Percentiles rank a stretch among this genome's conserved stretches.
These are phyloP conservation scores for Ceratobasidium sp. DNA, from an alignment of 1,284 basidiomycete genomes.

Conservation along the genomic window DNA sequence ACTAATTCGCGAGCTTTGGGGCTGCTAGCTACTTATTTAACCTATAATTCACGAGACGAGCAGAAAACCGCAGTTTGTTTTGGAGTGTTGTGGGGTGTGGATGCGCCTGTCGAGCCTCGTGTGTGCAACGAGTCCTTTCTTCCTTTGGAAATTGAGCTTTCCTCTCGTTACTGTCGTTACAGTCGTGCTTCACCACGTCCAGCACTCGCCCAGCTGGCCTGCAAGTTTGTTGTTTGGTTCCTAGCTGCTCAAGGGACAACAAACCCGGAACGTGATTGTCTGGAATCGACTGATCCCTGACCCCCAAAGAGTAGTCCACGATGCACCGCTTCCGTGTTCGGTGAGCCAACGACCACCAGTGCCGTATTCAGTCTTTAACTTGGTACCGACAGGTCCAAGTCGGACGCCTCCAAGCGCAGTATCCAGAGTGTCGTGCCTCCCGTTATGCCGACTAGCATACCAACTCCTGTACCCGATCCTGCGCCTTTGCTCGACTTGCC, in stretches of 20 bases:
- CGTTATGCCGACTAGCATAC: constrained; percentile 41
- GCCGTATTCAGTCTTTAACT: not conserved
- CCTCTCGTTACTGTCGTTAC: constrained; percentile 8
- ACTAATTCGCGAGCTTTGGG: constrained; percentile 8
- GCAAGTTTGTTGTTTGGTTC: constrained; percentile 4
- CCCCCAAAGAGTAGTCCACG: too few relatives aligned
- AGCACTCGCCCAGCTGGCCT: constrained; percentile 2
- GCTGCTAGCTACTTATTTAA: not conserved
- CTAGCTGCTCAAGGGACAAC: not conserved
- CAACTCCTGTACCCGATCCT: constrained; percentile 47
- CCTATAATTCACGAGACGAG: not conserved
- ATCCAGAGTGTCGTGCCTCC: not conserved
- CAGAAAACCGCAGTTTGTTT: not conserved
- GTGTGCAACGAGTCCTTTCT: constrained; percentile 10
- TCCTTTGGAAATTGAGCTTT: constrained; percentile 9
- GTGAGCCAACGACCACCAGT: constrained; percentile 21
- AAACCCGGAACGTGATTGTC: not conserved
- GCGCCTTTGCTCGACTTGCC: constrained; percentile 56
- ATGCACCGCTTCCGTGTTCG: constrained; percentile 40
- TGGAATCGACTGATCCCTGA: constrained; percentile 3
- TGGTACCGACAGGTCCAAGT: constrained; percentile 11
- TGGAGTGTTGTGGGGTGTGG: constrained; percentile 23
- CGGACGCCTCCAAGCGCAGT: constrained; percentile 32
- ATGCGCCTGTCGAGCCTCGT: constrained; percentile 32
- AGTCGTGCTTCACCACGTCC: not conserved